Base-by-base conservation (phyloP, 139 green algal genomes). In the Chlorella sp. region DNA sequence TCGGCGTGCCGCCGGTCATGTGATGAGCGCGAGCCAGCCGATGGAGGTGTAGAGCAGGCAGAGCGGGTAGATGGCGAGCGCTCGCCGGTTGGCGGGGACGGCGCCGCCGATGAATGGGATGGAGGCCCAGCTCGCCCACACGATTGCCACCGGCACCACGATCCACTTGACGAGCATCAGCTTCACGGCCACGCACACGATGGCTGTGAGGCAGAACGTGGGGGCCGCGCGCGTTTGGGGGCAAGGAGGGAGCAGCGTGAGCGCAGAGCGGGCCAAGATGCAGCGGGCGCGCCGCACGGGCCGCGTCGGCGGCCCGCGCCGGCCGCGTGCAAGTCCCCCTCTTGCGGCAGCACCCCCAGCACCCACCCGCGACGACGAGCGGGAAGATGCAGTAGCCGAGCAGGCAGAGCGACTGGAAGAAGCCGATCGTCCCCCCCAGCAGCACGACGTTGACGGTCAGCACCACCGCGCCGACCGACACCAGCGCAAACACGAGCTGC, bases 321-420 rank as follows among this genome's bases (percentile, higher is more conserved):
- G n/a, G n/a, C n/a, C n/a, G n/a, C n/a, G n/a, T n/a, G n/a, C n/a
- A n/a, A n/a, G n/a, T n/a, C n/a, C n/a, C n/a, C n/a, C n/a, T n/a
- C n/a, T n/a, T n/a, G n/a, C n/a, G n/a, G n/a, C n/a, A n/a, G n/a
- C n/a, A n/a, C n/a, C n/a, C n/a, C n/a, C n/a, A n/a, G n/a, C n/a
- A n/a, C n/a, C n/a, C n/a, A n/a, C n/a, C n/a, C 0, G 90, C 92
- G 2, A 98, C 55, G 40, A 91, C 88, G 35, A 99, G 78, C n/a
- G 96, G 96, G 77, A 99, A 98, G 7, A 99, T 76, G 89, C 96
- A 99, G 86, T 99, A 99, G n/a, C 96, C 96, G 35, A 99, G 87
- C 64, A 99, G 79, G 77, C 90, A 98, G 48, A 99, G 81, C 0
- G 87, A 88, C 84, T 98, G 95, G 75, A 99, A 97, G 83, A 99